phyloP scores from a whole-genome alignment of 2,329 filamentous ascomycete genomes.

The Diaporthe vexans region DNA sequence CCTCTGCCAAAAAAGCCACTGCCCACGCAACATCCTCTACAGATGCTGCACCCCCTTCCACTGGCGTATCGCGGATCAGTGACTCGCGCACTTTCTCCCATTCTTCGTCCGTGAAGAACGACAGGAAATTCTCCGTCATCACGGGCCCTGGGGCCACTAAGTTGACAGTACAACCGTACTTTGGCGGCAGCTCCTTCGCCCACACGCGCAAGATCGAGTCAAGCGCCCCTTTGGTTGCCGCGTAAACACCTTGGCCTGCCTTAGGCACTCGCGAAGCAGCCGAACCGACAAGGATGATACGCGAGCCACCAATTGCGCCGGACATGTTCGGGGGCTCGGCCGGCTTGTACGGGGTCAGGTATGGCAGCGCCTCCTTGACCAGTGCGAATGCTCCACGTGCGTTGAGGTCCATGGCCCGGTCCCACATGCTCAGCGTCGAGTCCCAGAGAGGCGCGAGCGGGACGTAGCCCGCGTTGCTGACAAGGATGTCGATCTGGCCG shows the following conservation, averaged over 20 bases:
- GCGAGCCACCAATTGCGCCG: constrained; percentile 8
- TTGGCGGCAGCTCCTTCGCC: constrained; percentile 43
- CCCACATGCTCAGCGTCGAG: constrained; percentile 6
- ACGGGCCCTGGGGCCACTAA: constrained; percentile 48
- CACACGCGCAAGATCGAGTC: constrained; percentile 32
- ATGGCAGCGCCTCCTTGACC: neutral
- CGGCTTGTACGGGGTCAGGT: constrained; percentile 7
- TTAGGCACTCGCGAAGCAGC: constrained; percentile 10
- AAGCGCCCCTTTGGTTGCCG: constrained; percentile 27
- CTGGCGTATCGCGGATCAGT: neutral
- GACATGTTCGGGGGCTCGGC: constrained; percentile 21
- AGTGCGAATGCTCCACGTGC: constrained; percentile 18
- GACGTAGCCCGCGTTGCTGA: constrained; percentile 34
- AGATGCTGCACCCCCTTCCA: constrained; percentile 5
- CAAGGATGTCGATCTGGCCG: constrained; percentile 33
- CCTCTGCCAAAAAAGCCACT: neutral
- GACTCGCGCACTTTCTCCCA: neutral
- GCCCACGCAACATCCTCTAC: constrained; percentile 3
- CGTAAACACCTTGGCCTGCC: constrained; percentile 4
- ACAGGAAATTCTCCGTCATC: constrained; percentile 20
- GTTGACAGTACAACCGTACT: constrained; percentile 39
- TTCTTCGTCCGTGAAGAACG: neutral
- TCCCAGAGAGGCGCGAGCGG: constrained; percentile 14
- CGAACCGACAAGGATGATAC: constrained; percentile 28
- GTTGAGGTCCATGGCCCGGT: constrained; percentile 24